These are phyloP conservation scores for Hygrocybe coccinea DNA, from an alignment of 768 basidiomycete species.

Conservation along the genomic window DNA sequence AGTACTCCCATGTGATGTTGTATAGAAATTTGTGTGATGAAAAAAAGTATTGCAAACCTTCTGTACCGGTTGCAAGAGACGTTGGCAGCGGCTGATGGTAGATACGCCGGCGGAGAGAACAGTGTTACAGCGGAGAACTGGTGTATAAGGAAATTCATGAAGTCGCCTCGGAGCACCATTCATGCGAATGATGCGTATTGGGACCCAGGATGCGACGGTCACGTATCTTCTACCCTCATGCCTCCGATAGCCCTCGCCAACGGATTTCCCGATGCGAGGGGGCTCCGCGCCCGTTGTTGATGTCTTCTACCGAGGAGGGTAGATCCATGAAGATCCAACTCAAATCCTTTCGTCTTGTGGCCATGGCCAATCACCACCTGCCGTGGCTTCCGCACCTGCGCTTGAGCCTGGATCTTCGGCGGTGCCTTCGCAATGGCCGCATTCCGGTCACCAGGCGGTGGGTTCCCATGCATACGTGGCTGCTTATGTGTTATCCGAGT, in stretches of 20 bases:
- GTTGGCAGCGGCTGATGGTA: too few species aligned
- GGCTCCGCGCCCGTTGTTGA: constrained; percentile 34
- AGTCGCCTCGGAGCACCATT: too few species aligned
- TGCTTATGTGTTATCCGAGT: background rate
- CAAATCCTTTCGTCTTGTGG: constrained; percentile 22
- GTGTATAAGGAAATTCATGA: too few species aligned
- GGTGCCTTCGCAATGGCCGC: background rate
- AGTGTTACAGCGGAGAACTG: too few species aligned
- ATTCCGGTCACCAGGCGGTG: background rate
- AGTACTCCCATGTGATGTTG: too few species aligned
- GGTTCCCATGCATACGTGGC: background rate
- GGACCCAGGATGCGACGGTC: background rate
- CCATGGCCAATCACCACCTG: background rate
- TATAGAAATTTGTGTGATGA: too few species aligned
- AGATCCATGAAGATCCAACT: constrained; percentile 81
- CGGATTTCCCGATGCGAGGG: constrained; percentile 17
- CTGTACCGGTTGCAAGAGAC: too few species aligned
- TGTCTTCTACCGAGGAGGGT: constrained; percentile 78
- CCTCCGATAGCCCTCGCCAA: background rate
- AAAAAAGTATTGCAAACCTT: too few species aligned
- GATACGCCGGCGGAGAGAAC: too few species aligned
- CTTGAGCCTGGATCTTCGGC: background rate
- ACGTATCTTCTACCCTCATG: background rate
- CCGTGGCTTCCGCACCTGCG: background rate
- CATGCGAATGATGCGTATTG: too few species aligned